Conservation (phyloP, 2,329 filamentous ascomycete species). For the Ophiognomonia clavigignenti-juglandacearum region DNA sequence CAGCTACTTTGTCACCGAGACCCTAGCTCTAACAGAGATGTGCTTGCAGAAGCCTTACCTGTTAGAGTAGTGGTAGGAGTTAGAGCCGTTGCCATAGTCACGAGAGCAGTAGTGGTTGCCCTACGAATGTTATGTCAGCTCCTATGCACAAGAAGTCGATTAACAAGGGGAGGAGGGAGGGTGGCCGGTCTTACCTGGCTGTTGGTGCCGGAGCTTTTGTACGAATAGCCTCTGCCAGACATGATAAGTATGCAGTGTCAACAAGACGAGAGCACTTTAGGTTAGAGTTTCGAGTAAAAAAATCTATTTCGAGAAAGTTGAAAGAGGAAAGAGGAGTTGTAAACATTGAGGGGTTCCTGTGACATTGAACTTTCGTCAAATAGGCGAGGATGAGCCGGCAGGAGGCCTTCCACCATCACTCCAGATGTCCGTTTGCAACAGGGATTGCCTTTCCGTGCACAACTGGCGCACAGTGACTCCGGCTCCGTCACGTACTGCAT, state of each 20-base stretch:
- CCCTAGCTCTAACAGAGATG: not conserved
- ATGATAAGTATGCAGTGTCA: not conserved
- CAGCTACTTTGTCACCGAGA: not conserved
- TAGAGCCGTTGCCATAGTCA: conserved; percentile 52
- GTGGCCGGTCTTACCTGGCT: conserved; percentile 40
- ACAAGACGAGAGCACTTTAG: no score
- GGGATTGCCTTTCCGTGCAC: not conserved
- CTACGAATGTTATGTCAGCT: conserved; percentile 29
- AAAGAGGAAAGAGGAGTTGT: not conserved
- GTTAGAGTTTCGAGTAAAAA: not conserved
- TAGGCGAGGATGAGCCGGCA: not conserved
- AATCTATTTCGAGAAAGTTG: not conserved
- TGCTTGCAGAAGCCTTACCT: conserved; percentile 30
- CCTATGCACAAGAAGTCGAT: not conserved
- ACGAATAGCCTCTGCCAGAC: conserved; percentile 28
- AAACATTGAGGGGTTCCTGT: not conserved
- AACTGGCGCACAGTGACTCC: no score
- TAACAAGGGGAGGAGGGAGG: not conserved
- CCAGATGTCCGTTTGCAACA: not conserved
- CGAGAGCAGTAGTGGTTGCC: conserved; percentile 65
- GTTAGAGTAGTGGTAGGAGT: conserved; percentile 67
- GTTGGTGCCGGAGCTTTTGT: conserved; percentile 56
- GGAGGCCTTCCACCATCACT: conserved; percentile 2
- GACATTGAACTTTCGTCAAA: not conserved
- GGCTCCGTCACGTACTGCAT: not conserved